phyloP scores from a whole-genome alignment of 495 filamentous ascomycete genomes.

The Penicillium longicatenatum region DNA sequence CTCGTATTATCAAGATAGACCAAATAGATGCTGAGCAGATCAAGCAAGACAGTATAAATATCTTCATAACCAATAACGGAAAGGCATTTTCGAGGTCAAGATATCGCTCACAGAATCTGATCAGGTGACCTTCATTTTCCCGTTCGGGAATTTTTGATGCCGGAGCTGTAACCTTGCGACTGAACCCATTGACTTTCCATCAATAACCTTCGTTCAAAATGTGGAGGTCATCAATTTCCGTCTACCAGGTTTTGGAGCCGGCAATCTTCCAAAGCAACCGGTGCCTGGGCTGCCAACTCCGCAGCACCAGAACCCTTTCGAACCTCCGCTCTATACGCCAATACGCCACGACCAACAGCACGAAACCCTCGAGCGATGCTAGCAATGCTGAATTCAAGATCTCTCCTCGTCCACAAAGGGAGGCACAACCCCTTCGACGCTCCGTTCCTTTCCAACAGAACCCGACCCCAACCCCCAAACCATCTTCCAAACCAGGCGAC shows the following conservation, averaged over 20 bases:
- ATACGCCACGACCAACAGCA: conserved; percentile 33
- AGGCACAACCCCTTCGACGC: conserved; percentile 12
- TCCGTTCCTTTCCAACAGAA: conserved; percentile 38
- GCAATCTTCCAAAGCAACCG: conserved; percentile 33
- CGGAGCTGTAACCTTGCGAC: background rate
- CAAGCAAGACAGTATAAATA: no score
- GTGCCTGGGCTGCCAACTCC: conserved; percentile 45
- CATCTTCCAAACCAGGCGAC: conserved; percentile 46
- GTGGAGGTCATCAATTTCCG: conserved; percentile 34
- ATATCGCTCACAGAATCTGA: background rate
- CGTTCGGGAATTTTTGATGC: conserved; percentile 10
- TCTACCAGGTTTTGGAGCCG: conserved; percentile 23
- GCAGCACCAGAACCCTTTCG: conserved; percentile 26
- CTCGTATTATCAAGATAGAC: no score
- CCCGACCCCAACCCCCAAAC: conserved; percentile 16
- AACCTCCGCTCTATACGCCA: conserved; percentile 30
- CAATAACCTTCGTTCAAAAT: conserved; percentile 24
- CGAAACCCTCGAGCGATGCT: background rate
- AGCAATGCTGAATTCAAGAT: conserved; percentile 11
- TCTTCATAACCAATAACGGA: background rate
- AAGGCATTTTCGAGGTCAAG: background rate
- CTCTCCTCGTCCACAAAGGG: conserved; percentile 1
- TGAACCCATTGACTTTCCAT: background rate
- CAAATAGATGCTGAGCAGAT: no score
- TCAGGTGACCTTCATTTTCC: conserved; percentile 3